Evolutionary conservation across 163 green algal genomes (phyloP), one percentile per base, ranked within the genome.

Genomic region (Coccomyxa subellipsoidea): DNA sequence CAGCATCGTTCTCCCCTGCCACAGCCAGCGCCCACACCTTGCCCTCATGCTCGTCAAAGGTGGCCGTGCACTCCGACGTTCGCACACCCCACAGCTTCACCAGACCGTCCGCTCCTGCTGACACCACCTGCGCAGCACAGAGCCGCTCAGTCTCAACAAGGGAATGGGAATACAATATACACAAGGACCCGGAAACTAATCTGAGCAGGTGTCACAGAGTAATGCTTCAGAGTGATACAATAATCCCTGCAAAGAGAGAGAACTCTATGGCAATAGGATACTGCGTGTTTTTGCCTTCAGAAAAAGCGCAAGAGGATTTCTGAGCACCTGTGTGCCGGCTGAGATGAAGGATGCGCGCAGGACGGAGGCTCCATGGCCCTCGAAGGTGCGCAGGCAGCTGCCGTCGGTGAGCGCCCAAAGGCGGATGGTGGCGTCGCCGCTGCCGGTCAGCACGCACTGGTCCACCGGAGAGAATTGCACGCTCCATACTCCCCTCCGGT

Each of bases 1-100:
- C 38, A 0, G 81, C 77, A 27, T 94, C 88, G 6, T 84, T 54
- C 4, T 15, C 34, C 25, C 85, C 88, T 3, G 77, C 84, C 2
- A 87, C 83, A 1, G 91, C 80, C 76, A 99, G 84, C 0, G 95
- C 95, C 96, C 96, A 99, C 25, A 98, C 91, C 91, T 98, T 96
- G 84, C 97, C 96, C n/a, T 96, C 91, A 82, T 99, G 96, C 35
- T 92, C 91, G 36, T 99, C 96, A 82, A 98, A 96, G 0, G 96
- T 99, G 82, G 85, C 86, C 12, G 91, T 78, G 88, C 92, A 96
- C 84, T 98, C 95, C 9, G 83, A 92, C 31, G 76, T 89, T 39
- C 89, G 85, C 77, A 95, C 84, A 54, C 87, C 92, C 94, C 96
- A 99, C 38, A 99, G 88, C 90, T 99, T 98, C 23, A 99, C 69